Base-by-base conservation (phyloP, 306 rosid species). In the Vicia villosa region DNA sequence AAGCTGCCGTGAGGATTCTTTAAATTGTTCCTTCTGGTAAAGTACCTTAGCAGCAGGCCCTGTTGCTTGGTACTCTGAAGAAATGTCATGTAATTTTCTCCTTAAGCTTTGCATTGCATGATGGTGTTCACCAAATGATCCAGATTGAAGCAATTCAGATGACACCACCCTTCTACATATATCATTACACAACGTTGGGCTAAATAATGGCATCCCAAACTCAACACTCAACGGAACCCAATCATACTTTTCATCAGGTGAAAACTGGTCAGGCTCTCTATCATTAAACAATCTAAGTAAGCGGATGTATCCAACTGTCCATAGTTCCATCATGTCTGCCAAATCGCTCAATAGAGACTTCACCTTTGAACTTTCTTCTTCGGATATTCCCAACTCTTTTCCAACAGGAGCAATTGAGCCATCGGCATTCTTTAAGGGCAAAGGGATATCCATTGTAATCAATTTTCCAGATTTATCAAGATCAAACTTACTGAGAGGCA, bases 161-260 rank as follows among this genome's bases (percentile, higher is more conserved):
- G 89, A 87, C 66, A 87, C 96, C 58, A 94, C 86, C 66, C 94
- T 94, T 77, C 51, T 76, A 78, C 99, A 91, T 59, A 89, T 91
- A 59, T 58, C 80, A 70, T 80, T 80, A 65, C 97, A 91, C 70
- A 94, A 68, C 73, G 83, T 88, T 12, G 99, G 99, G 79, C 89
- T 94, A 75, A 89, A 94, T 36, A 94, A 87, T 17, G 99, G 97
- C 81, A 94, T 84, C 69, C 99, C 99, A 74, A 94, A 94, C 76
- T 86, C 99, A 43, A 91, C 81, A 58, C 96, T 91, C 88, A 91
- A 76, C 1, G 95, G 99, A 59, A 94, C 97, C 99, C 97, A 94
- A 58, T 94, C 97, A 82, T 86, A 89, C 61, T 75, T 90, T 67
- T 83, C 86, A 47, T 81, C 68, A 19, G 85, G 73, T 56, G 83